Base-by-base conservation (phyloP, 192 early-diverging fungal species). In the Dispira parvispora region DNA sequence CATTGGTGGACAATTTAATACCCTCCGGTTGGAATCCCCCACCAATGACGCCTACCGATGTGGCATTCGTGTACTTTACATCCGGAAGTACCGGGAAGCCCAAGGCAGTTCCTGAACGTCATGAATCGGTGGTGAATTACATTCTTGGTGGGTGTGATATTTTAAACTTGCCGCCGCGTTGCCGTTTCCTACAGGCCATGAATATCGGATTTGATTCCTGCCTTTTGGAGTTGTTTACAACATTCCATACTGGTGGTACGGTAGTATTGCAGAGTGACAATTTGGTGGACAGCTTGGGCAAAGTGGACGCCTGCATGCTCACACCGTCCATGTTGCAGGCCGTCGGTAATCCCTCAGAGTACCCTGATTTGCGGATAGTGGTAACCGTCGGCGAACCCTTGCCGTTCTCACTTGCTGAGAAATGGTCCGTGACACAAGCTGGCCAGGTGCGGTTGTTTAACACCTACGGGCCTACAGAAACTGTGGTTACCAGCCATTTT, bases 141-240 rank as follows among this genome's bases (percentile, higher is more conserved):
- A 25, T 61, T 20, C 43, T 43, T 45, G 16, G 26, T 11, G 16
- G 12, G 4, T 38, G 38, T 61, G 43, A 32, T n/a, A 14, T 12
- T 14, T 23, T 45, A 9, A n/a, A 6, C 18, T 44, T 61, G 32
- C 9, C 38, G 8, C 32, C 38, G 4, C 12, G n/a, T 25, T 32
- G 43, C 20, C 58, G 58, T 8, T 45, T 43, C 58, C 58, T 61
- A 1, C 58, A 61, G n/a, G 11, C 42, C 8, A 13, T 61, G 38
- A 61, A 44, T 43, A 61, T 61, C n/a, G 32, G 43, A 20, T 61
- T 61, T 44, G 58, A 61, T n/a, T 14, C 18, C 3, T 18, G 28
- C 58, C 16, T 61, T n/a, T 11, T 61, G n/a, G 58, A 45, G 18
- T n/a, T 61, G 28, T 61, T 61, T 44, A 21, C 26, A 38, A 45